Evolutionary conservation across 2,329 filamentous ascomycete species (phyloP).

Genomic region (Fusarium azukiicola): DNA sequence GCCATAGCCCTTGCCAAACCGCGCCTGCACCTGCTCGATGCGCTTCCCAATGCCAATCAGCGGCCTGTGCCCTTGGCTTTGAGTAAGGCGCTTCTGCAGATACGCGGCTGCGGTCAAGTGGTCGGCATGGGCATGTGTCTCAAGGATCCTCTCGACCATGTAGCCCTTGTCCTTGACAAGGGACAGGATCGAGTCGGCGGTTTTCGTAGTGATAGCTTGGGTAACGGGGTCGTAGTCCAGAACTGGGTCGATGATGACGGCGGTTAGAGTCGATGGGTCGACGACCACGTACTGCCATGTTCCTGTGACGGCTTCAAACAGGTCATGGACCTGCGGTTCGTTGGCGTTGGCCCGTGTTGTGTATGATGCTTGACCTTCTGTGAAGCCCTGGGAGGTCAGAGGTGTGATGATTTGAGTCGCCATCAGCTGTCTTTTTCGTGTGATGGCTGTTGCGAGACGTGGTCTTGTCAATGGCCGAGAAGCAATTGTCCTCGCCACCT

Average conservation of each 20-base stretch:
- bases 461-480: background rate
- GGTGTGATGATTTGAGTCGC: background rate
- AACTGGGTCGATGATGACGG: conserved; percentile 82
- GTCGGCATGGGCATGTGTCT: conserved; percentile 82
- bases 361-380: background rate
- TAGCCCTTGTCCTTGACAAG: conserved; percentile 69
- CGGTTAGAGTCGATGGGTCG: conserved; percentile 70
- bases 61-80: conserved; percentile 61
- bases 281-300: conserved; percentile 82
- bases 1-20: conserved; percentile 72
- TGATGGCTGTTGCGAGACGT: background rate
- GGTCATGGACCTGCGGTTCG: conserved; percentile 40
- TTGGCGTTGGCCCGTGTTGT: background rate
- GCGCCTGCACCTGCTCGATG: conserved; percentile 72
- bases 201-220: conserved; percentile 68
- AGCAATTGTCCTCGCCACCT: background rate
- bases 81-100: conserved; percentile 69
- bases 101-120: conserved; percentile 80
- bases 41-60: conserved; percentile 76
- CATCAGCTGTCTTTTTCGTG: background rate
- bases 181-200: conserved; percentile 74
- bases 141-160: conserved; percentile 74
- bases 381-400: background rate
- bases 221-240: conserved; percentile 74
- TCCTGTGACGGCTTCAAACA: conserved; percentile 60